Percentiles rank a stretch among this genome's conserved stretches.
These are phyloP conservation scores for Epicoccum sorghinum DNA, from an alignment of 2,329 filamentous ascomycete genomes.

Conservation along the genomic window DNA sequence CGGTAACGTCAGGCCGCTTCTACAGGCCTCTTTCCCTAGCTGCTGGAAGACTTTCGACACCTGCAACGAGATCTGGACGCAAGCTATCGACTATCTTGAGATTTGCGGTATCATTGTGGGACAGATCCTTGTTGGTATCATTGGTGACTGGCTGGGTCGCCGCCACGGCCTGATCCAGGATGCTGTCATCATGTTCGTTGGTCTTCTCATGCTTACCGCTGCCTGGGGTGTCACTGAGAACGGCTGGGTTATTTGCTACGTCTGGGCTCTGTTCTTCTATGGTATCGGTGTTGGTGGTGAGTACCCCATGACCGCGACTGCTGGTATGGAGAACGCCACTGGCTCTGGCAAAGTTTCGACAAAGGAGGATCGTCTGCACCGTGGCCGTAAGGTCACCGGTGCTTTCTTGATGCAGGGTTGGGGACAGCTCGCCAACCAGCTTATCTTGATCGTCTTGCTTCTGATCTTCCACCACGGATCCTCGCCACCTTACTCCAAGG, in stretches of 20 bases:
- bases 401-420: slow-evolving; percentile 99
- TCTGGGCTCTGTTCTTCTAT: slow-evolving; percentile 93
- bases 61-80: slow-evolving; percentile 81
- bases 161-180: slow-evolving; percentile 97
- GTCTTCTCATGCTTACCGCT: slow-evolving; percentile 88
- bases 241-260: slow-evolving; percentile 97
- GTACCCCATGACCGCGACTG: slow-evolving; percentile 96
- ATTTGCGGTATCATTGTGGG: slow-evolving; percentile 92
- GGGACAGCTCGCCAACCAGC: slow-evolving; percentile 96
- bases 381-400: slow-evolving; percentile 92
- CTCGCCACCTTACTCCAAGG: slow-evolving; percentile 74
- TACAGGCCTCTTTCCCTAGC: slow-evolving; percentile 72
- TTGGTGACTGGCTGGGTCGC: slow-evolving; percentile 82
- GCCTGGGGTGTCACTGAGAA: slow-evolving; percentile 87
- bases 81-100: slow-evolving; percentile 87
- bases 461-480: slow-evolving; percentile 85
- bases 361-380: slow-evolving; percentile 89
- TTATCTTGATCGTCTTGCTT: slow-evolving; percentile 82
- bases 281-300: slow-evolving; percentile 78
- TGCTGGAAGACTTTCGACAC: slow-evolving; percentile 74
- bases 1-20: slow-evolving; percentile 86
- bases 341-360: slow-evolving; percentile 87
- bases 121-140: slow-evolving; percentile 83
- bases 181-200: slow-evolving; percentile 90
- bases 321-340: slow-evolving; percentile 89